Base-by-base conservation (phyloP, 345 rosid species). In the Eucalyptus leucophloia region DNA sequence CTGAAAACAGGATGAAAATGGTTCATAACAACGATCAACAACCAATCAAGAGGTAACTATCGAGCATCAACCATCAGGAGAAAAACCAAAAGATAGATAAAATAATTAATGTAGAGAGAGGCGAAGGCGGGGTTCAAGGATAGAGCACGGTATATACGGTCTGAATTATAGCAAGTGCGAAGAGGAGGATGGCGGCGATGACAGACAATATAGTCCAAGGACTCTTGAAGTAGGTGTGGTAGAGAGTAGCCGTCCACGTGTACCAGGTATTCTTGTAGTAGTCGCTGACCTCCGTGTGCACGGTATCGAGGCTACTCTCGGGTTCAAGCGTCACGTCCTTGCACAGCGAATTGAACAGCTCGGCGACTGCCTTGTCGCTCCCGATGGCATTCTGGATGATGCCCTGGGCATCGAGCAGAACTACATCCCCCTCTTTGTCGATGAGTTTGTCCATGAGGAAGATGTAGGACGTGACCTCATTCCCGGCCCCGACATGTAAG, bases 131-230 rank as follows among this genome's bases (percentile, higher is more conserved):
- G 40, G 40, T 18, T 30, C 69, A 40, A 32, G 12, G 44, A 3
- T 89, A 23, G 34, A 89, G 49, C 14, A 92, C 45, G 8, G 95
- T 72, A 28, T 92, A 53, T 53, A 19, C 23, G 56, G 56, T 53
- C 56, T 53, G 21, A 53, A 53, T 53, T 53, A 53, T 53, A 95
- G 92, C 23, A 3, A 53, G 94, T 92, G 72, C 92, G 93, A 26
- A 30, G 87, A 40, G 93, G 87, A 94, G 89, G 86, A 93, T 0
- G 4, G 91, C 95, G 24, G 92, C 93, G 21, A 92, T 89, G 8
- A 93, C 62, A 17, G 96, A 91, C 28, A 91, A 69, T 17, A 92
- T 81, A 49, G 95, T 93, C 96, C 94, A 93, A 12, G 96, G 95
- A 82, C 86, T 94, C 82, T 89, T 91, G 89, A 94, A 94, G 87